A percentile compares a stretch with the other conserved stretches of the same genome.
Conservation (phyloP, 1,284 basidiomycete genomes). For the Puccinia novopanici region DNA sequence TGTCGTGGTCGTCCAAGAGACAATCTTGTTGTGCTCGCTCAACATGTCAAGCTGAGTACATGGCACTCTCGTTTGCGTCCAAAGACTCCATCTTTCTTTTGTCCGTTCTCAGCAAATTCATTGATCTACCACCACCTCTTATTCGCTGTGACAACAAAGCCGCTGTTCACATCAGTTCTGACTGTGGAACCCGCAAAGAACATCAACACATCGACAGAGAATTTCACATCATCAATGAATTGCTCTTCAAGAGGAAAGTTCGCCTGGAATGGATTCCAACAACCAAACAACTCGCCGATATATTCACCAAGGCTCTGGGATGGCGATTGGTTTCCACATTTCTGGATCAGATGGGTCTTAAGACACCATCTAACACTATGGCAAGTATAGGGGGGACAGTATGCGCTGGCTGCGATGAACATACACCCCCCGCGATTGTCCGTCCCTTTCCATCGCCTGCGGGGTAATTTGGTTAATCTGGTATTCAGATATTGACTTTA, state of each 20-base stretch:
- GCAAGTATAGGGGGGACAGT: neutral
- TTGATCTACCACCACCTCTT: neutral
- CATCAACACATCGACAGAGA: too few relatives aligned
- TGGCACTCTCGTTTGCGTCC: slow-evolving; percentile 14
- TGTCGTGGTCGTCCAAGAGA: slow-evolving; percentile 1
- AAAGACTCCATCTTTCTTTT: neutral
- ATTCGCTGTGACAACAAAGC: slow-evolving; percentile 13
- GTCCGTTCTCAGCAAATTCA: neutral
- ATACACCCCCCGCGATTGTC: too few relatives aligned
- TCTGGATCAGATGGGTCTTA: neutral
- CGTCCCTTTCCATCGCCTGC: neutral
- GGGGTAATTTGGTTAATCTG: neutral
- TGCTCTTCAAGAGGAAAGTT: too few relatives aligned
- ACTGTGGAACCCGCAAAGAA: neutral
- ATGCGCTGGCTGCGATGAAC: neutral
- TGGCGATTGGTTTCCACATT: neutral
- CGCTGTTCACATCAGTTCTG: neutral
- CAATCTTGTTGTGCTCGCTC: slow-evolving; percentile 11
- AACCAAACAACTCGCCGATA: slow-evolving; percentile 12
- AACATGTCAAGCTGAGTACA: slow-evolving; percentile 18
- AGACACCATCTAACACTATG: neutral
- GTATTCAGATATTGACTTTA: neutral
- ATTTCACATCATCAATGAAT: too few relatives aligned
- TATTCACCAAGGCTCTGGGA: neutral
- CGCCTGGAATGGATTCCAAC: too few relatives aligned